A percentile compares a stretch with the other conserved stretches of the same genome.
phyloP scores from a whole-genome alignment of 805 yeast species.

The Yamadazyma kitorensis region DNA sequence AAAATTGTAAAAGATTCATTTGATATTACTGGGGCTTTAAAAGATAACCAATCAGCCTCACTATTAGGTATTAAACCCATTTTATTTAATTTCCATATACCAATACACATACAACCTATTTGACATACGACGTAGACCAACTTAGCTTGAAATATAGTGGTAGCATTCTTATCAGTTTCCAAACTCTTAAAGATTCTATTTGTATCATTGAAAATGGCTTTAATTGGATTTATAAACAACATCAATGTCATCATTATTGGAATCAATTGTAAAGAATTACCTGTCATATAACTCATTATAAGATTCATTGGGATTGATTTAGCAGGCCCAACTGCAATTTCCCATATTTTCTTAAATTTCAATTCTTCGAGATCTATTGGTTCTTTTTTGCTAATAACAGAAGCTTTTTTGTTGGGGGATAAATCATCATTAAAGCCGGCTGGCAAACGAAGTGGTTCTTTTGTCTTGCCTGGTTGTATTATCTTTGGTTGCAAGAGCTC shows the following conservation, averaged over 20 bases:
- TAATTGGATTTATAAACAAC: slow-evolving; percentile 75
- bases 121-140: slow-evolving; percentile 37
- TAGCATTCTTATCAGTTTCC: slow-evolving; percentile 32
- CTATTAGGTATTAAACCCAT: slow-evolving; percentile 93
- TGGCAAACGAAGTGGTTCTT: slow-evolving; percentile 12
- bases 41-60: slow-evolving; percentile 87
- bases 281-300: slow-evolving; percentile 90
- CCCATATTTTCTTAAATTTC: slow-evolving; percentile 76
- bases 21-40: slow-evolving; percentile 50
- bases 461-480: slow-evolving; percentile 6
- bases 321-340: slow-evolving; percentile 75
- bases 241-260: slow-evolving; percentile 87
- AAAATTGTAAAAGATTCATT: not conserved
- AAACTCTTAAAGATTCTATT: slow-evolving; percentile 53
- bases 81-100: slow-evolving; percentile 76
- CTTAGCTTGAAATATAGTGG: slow-evolving; percentile 26
- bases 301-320: slow-evolving; percentile 86
- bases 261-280: slow-evolving; percentile 82
- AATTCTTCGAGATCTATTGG: slow-evolving; percentile 26
- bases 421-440: slow-evolving; percentile 14
- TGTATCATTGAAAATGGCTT: slow-evolving; percentile 60
- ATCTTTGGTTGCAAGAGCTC: slow-evolving; percentile 14
- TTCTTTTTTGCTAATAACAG: not conserved
- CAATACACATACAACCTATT: slow-evolving; percentile 62
- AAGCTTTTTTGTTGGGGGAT: not conserved